These are phyloP conservation scores for Infundibulicybe gibba DNA, from an alignment of 768 basidiomycete genomes.

Conservation along the genomic window DNA sequence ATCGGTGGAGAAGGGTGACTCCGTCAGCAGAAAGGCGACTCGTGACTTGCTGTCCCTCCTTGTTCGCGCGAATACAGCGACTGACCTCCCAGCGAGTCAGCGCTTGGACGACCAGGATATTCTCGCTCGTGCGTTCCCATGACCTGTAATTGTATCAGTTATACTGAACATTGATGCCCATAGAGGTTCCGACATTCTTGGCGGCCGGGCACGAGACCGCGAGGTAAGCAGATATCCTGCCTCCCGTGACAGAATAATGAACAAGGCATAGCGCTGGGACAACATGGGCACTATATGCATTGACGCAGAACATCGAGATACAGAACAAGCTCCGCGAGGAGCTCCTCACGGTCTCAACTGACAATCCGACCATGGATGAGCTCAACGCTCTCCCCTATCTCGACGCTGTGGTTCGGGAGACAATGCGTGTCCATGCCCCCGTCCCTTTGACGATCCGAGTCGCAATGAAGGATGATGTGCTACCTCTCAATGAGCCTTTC, in stretches of 20 bases:
- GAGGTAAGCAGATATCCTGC: constrained; percentile 21
- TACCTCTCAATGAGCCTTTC: constrained; percentile 44
- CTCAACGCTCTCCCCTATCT: constrained; percentile 61
- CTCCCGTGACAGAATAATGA: neutral
- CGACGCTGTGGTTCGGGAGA: constrained; percentile 55
- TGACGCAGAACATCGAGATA: constrained; percentile 39
- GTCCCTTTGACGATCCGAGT: constrained; percentile 34
- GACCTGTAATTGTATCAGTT: neutral
- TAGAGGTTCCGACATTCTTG: constrained; percentile 61
- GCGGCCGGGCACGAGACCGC: constrained; percentile 61
- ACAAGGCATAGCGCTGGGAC: constrained; percentile 28
- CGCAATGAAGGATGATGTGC: constrained; percentile 43
- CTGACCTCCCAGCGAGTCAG: constrained; percentile 52
- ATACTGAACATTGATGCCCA: no score
- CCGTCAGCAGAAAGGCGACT: constrained; percentile 25
- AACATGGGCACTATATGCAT: constrained; percentile 54
- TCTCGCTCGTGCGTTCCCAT: constrained; percentile 39
- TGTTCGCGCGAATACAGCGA: constrained; percentile 61
- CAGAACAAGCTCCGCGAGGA: constrained; percentile 57
- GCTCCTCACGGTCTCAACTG: constrained; percentile 39
- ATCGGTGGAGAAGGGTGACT: constrained; percentile 12
- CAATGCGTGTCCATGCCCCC: constrained; percentile 48
- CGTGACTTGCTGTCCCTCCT: constrained; percentile 61
- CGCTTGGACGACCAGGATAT: constrained; percentile 62
- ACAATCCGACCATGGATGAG: constrained; percentile 62